phyloP scores from a whole-genome alignment of 1,284 basidiomycete species.

The Tylopilus sp. region DNA sequence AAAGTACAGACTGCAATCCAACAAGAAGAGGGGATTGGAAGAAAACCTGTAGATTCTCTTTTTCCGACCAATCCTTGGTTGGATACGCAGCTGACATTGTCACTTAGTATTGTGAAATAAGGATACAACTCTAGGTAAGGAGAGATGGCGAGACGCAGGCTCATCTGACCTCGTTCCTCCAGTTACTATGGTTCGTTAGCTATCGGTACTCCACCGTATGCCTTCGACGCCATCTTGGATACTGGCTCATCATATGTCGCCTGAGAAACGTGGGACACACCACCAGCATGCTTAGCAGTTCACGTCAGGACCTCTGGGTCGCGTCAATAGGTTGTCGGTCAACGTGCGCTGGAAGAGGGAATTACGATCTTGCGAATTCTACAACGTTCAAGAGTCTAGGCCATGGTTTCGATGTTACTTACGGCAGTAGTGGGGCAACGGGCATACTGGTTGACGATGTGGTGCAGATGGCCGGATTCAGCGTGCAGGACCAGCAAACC shows the following conservation, averaged over 20 bases:
- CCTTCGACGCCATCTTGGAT: conserved; percentile 37
- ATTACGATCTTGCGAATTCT: conserved; percentile 26
- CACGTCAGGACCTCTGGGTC: conserved; percentile 46
- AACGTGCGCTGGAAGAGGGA: conserved; percentile 24
- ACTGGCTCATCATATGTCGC: conserved; percentile 42
- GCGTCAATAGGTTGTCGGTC: conserved; percentile 20
- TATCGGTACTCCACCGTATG: conserved; percentile 29
- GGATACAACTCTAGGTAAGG: conserved; percentile 21
- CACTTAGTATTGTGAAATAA: conserved; percentile 25
- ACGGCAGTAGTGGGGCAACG: conserved; percentile 50
- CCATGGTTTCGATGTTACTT: conserved; percentile 45
- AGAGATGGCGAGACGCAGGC: neutral
- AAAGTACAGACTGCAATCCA: conserved; percentile 20
- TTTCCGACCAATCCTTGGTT: neutral
- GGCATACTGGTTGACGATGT: conserved; percentile 49
- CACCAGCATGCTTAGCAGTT: neutral
- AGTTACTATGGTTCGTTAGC: conserved; percentile 30
- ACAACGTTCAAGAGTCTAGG: conserved; percentile 27
- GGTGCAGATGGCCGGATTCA: conserved; percentile 49
- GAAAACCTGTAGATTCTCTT: conserved; percentile 18
- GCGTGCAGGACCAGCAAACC: conserved; percentile 41
- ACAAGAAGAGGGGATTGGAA: conserved; percentile 19
- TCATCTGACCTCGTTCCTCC: neutral
- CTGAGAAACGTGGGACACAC: neutral
- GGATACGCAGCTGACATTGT: neutral